phyloP scores from a whole-genome alignment of 2,329 filamentous ascomycete genomes.

The Fusarium continuum region DNA sequence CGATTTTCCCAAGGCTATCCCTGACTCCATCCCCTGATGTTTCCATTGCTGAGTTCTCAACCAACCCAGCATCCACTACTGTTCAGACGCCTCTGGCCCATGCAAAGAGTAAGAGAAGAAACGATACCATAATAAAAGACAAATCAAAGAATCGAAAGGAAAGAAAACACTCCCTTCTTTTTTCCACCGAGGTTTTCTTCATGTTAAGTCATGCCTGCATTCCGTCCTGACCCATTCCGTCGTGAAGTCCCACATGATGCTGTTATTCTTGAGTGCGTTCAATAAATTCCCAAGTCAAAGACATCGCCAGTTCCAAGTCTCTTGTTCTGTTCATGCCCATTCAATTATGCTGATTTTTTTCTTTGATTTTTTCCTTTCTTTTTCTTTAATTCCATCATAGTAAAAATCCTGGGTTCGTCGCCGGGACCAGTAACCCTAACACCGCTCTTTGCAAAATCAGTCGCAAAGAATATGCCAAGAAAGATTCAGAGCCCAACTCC shows the following conservation, averaged over 20 bases:
- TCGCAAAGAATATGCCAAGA: constrained; percentile 8
- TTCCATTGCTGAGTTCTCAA: constrained; percentile 11
- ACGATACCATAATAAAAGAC: constrained; percentile 28
- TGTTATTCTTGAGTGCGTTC: constrained; percentile 10
- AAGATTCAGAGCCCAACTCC: constrained; percentile 28
- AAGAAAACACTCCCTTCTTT: constrained; percentile 11
- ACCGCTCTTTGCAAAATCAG: constrained; percentile 15
- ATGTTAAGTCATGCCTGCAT: constrained; percentile 30
- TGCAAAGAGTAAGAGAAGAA: constrained; percentile 21
- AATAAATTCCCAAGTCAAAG: background rate
- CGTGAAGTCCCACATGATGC: constrained; percentile 30
- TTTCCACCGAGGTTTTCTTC: constrained; percentile 28
- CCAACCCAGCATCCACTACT: constrained; percentile 11
- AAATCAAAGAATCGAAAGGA: constrained; percentile 35
- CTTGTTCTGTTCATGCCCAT: constrained; percentile 13
- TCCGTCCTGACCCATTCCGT: constrained; percentile 29
- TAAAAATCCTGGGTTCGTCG: constrained; percentile 22
- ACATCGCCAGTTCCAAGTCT: background rate
- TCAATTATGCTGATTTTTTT: constrained; percentile 19
- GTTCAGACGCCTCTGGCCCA: constrained; percentile 34
- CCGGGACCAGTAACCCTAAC: constrained; percentile 7
- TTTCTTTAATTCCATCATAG: constrained; percentile 8
- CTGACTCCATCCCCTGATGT: constrained; percentile 15
- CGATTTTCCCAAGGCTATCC: constrained; percentile 27
- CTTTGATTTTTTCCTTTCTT: too few relatives aligned